Evolutionary conservation across 1,284 basidiomycete species (phyloP).

Genomic region (Trichosporon sp.): DNA sequence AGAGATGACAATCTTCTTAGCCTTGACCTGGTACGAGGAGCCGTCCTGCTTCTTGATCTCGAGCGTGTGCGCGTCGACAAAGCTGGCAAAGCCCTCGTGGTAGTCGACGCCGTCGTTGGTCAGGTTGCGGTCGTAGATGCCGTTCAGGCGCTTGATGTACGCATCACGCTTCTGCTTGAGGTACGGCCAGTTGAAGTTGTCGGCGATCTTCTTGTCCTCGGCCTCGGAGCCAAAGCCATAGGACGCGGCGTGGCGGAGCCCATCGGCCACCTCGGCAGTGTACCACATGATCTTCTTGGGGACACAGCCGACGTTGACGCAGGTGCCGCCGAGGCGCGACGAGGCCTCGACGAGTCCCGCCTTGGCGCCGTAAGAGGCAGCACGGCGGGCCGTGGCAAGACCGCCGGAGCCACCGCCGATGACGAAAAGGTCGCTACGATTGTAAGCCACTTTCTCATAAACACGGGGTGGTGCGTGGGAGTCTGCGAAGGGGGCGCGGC

Average conservation of each 20-base stretch:
- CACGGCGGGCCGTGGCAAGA: slow-evolving; percentile 55
- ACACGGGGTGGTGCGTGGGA: background rate
- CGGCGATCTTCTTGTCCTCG: slow-evolving; percentile 51
- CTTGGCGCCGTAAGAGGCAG: slow-evolving; percentile 89
- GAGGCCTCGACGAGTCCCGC: slow-evolving; percentile 81
- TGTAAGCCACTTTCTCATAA: background rate
- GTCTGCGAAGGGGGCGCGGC: background rate
- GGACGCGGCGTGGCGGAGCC: slow-evolving; percentile 62
- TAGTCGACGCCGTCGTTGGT: slow-evolving; percentile 84
- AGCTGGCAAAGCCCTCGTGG: slow-evolving; percentile 70
- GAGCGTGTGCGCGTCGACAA: slow-evolving; percentile 62
- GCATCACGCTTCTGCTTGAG: slow-evolving; percentile 94
- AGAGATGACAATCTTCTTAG: slow-evolving; percentile 74
- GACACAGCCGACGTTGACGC: slow-evolving; percentile 63
- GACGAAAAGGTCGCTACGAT: slow-evolving; percentile 41
- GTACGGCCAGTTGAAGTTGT: slow-evolving; percentile 76
- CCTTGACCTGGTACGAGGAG: slow-evolving; percentile 60
- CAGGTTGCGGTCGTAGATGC: slow-evolving; percentile 86
- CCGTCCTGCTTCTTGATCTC: slow-evolving; percentile 62
- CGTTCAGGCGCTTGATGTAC: slow-evolving; percentile 85
- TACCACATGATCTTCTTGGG: slow-evolving; percentile 92
- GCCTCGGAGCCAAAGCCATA: slow-evolving; percentile 67
- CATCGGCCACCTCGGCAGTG: slow-evolving; percentile 86
- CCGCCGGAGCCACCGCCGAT: slow-evolving; percentile 49
- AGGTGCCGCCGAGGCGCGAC: slow-evolving; percentile 81